phyloP scores from a whole-genome alignment of 2,329 filamentous ascomycete species.

The Metarhizium robertsii region DNA sequence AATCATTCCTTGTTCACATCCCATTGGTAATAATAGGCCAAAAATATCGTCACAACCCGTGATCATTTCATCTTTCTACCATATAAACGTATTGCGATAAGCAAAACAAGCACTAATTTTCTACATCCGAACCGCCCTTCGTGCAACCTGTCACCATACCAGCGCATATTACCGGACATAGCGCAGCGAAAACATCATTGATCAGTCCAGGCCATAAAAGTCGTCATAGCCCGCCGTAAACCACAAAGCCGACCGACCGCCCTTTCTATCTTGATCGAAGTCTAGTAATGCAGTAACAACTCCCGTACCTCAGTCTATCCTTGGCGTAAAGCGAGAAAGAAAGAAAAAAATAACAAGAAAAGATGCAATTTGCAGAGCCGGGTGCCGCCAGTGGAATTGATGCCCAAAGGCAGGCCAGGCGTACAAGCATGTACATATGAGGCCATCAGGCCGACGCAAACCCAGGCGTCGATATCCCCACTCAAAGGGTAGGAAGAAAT shows the following conservation, averaged over 20 bases:
- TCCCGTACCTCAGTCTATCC: constrained; percentile 26
- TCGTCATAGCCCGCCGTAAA: constrained; percentile 21
- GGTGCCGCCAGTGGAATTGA: constrained; percentile 9
- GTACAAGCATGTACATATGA: constrained; percentile 2
- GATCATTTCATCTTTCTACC: constrained; percentile 4
- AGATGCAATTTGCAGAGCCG: constrained; percentile 22
- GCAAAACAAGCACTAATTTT: constrained; percentile 3
- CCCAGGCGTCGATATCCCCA: constrained; percentile 3
- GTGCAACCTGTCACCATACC: constrained; percentile 5
- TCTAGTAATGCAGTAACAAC: constrained; percentile 30
- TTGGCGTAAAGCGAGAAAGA: constrained; percentile 2
- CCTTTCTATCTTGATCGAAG: constrained; percentile 29
- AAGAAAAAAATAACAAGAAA: constrained; percentile 1
- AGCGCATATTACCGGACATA: constrained; percentile 9
- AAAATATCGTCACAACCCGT: not conserved
- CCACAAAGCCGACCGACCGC: constrained; percentile 18
- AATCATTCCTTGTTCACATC: not conserved
- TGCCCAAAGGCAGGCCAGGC: constrained; percentile 1
- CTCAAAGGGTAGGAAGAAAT: not conserved
- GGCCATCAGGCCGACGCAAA: not conserved
- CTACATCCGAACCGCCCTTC: constrained; percentile 7
- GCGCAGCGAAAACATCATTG: constrained; percentile 22
- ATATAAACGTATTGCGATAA: constrained; percentile 3
- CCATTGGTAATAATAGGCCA: not conserved
- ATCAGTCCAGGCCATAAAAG: constrained; percentile 25